Evolutionary conservation across 2,329 filamentous ascomycete species (phyloP).

Genomic region (Trichoderma citrinoviride): DNA sequence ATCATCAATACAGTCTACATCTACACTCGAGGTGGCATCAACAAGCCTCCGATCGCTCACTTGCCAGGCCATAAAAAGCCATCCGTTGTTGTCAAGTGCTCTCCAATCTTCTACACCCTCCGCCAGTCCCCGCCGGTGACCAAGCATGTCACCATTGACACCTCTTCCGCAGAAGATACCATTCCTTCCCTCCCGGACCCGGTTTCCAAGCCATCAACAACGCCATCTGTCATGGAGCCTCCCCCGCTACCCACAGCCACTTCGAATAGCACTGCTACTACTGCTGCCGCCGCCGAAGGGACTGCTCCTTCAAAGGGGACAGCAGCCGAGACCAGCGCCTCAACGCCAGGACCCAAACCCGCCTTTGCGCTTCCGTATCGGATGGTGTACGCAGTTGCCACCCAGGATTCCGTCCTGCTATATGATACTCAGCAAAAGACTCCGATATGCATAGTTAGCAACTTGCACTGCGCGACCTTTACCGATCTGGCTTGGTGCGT

Average conservation of each 20-base stretch:
- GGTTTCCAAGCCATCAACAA: conserved; percentile 59
- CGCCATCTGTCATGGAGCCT: conserved; percentile 73
- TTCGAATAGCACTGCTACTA: conserved; percentile 41
- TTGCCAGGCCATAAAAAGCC: conserved; percentile 97
- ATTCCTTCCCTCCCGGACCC: conserved; percentile 84
- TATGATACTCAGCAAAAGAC: conserved; percentile 98
- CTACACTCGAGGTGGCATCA: conserved; percentile 92
- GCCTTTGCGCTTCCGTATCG: conserved; percentile 87
- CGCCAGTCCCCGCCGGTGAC: conserved; percentile 67
- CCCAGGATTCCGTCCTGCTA: conserved; percentile 88
- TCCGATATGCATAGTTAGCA: conserved; percentile 91
- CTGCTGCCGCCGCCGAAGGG: conserved; percentile 44
- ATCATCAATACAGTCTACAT: conserved; percentile 98
- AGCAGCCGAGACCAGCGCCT: conserved; percentile 43
- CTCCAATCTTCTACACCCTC: conserved; percentile 81
- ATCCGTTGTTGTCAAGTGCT: conserved; percentile 92
- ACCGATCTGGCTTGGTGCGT: conserved; percentile 91
- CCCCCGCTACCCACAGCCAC: conserved; percentile 58
- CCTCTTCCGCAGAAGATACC: conserved; percentile 79
- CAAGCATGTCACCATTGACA: conserved; percentile 92
- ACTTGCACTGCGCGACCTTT: conserved; percentile 94
- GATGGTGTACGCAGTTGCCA: conserved; percentile 95
- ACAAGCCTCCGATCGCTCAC: conserved; percentile 92
- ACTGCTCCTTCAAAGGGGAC: conserved; percentile 48
- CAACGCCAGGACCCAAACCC: conserved; percentile 60